Base-by-base conservation (phyloP, 495 filamentous ascomycete genomes). In the Podospora fimiseda region DNA sequence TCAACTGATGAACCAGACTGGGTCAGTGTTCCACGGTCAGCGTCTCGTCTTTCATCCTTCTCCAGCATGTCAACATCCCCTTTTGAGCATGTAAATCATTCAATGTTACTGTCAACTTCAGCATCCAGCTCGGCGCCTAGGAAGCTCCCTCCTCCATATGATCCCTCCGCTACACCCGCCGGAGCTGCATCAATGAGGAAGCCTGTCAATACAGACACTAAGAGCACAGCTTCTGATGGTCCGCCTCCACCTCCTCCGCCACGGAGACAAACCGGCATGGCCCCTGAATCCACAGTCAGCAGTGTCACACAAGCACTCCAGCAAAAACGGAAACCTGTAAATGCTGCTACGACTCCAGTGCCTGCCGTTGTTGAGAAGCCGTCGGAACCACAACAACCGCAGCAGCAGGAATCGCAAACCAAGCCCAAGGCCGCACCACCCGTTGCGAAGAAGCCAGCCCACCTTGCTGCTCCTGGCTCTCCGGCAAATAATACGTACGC, bases 1-100 rank as follows among this genome's bases (percentile, higher is more conserved):
- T 68, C 72, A 8, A 81, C 80, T 2, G 68, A 82, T 20, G 82
- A 89, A 57, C 78, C 83, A 9, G 89, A 95, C 57, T 97, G 93
- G 93, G 78, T 88, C 30, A 78, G 78, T 19, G 70, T 86, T 3
- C 70, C 74, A 19, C 63, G 73, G 40, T 68, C 72, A 0, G 69
- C 71, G 53, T 76, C 75, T 14, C 70, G 75, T 18, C 53, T 73
- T 22, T 72, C 68, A 0, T 70, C 72, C 0, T 70, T 75, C 53
- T 71, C 67, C 2, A 71, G 62, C 54, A 65, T 74, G 44, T 72
- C 69, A 14, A 73, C 67, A 41, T 75, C 70, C 11, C 74, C 70
- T 11, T 77, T 70, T 51, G 73, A 76, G 48, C 70, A 74, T 58
- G 69, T 70, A 57, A 76, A 72, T 56, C 65, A 71, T 48, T 74